Percentiles rank a stretch among this genome's conserved stretches.
These are phyloP conservation scores for Jimgerdemannia flammicorona DNA, from an alignment of 192 early-diverging fungal genomes.

Conservation along the genomic window DNA sequence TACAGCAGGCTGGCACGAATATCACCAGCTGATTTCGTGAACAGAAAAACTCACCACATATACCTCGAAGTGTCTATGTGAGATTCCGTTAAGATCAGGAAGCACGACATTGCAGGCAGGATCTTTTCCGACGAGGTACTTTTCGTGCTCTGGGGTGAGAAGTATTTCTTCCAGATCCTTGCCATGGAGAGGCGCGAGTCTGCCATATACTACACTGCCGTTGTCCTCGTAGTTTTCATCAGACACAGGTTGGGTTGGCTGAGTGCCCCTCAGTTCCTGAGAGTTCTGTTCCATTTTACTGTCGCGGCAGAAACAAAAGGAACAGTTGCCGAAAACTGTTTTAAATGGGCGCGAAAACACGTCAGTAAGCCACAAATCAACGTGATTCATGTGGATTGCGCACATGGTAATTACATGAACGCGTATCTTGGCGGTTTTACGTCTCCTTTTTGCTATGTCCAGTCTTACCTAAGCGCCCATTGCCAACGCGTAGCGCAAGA, in stretches of 20 bases:
- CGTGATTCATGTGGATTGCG: too few relatives aligned
- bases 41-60: neutral
- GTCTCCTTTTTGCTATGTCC: too few relatives aligned
- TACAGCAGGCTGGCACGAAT: neutral
- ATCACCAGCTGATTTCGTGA: neutral
- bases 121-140: neutral
- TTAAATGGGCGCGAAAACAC: too few relatives aligned
- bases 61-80: neutral
- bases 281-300: too few relatives aligned
- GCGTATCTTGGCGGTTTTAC: too few relatives aligned
- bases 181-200: neutral
- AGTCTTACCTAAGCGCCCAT: too few relatives aligned
- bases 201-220: neutral
- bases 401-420: too few relatives aligned
- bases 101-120: neutral
- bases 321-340: too few relatives aligned
- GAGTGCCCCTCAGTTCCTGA: neutral
- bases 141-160: neutral
- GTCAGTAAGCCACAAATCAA: too few relatives aligned
- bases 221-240: neutral
- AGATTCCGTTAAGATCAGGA: neutral
- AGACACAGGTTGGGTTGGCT: neutral
- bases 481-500: too few relatives aligned
- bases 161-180: neutral
- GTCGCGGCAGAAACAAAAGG: too few relatives aligned